Conservation (phyloP, 495 filamentous ascomycete species). For the Penicilliopsis zonata region DNA sequence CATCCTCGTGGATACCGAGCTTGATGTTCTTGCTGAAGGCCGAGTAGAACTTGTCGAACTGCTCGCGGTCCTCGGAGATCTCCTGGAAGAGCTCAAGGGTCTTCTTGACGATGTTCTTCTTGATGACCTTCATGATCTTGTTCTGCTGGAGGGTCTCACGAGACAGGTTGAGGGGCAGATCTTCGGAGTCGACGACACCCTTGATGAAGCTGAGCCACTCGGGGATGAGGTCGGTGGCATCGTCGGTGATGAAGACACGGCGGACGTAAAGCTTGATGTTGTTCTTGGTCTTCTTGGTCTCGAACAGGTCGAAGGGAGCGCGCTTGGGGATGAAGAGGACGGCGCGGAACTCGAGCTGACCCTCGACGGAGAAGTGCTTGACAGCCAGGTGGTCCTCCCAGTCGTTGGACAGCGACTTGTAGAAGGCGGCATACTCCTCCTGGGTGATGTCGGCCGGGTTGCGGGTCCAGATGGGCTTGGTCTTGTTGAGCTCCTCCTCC, state of each 20-base stretch:
- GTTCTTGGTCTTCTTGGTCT: slow-evolving; percentile 99
- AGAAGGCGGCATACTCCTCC: slow-evolving; percentile 97
- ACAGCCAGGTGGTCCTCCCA: slow-evolving; percentile 99
- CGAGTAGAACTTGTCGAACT: slow-evolving; percentile 99
- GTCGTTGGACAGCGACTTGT: slow-evolving; percentile 98
- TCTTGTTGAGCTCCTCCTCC: slow-evolving; percentile 99
- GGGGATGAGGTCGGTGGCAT: slow-evolving; percentile 96
- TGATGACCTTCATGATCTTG: slow-evolving; percentile 99
- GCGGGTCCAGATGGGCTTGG: slow-evolving; percentile 99
- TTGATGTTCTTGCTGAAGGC: slow-evolving; percentile 99
- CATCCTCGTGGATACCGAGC: slow-evolving; percentile 99
- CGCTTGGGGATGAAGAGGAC: slow-evolving; percentile 99
- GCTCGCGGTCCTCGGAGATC: slow-evolving; percentile 97
- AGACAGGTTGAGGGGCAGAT: slow-evolving; percentile 96
- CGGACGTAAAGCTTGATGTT: slow-evolving; percentile 99
- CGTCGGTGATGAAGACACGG: slow-evolving; percentile 99
- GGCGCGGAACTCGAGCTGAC: slow-evolving; percentile 99
- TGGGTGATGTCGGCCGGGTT: slow-evolving; percentile 91
- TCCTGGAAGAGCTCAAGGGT: slow-evolving; percentile 96
- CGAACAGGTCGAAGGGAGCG: slow-evolving; percentile 98
- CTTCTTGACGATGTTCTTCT: slow-evolving; percentile 99
- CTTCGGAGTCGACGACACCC: slow-evolving; percentile 99
- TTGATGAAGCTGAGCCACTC: slow-evolving; percentile 99
- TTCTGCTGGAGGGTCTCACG: slow-evolving; percentile 99
- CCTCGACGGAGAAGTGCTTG: slow-evolving; percentile 99